Base-by-base conservation (phyloP, 2,329 filamentous ascomycete genomes). In the Apiospora marii region DNA sequence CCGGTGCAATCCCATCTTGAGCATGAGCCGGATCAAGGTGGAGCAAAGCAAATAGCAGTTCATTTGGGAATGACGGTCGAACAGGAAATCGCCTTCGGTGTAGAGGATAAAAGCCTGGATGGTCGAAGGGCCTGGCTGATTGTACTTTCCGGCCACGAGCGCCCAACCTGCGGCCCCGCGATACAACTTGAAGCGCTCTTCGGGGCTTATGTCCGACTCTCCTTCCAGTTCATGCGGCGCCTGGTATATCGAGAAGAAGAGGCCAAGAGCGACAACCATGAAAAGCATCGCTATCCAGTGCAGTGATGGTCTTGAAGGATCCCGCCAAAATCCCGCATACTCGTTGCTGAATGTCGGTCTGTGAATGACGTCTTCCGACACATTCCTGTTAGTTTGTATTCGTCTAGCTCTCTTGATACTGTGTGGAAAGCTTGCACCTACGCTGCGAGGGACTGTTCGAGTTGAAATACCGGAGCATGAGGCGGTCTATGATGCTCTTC, bases 1-100 rank as follows among this genome's bases (percentile, higher is more conserved):
- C 27, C 89, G 86, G 75, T 90, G 89, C 22, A 90, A 81, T 13
- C 89, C 89, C 86, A 90, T 88, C 75, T 88, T 88, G 69, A 91
- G 80, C 82, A 89, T 88, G 12, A 90, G 79, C 7, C 88, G 86
- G 53, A 90, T 82, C 41, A 84, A 81, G 14, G 87, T 84, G 4
- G 85, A 85, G 0, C 84, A 84, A 13, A 90, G 79, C 43, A 90
- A 78, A 77, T 89, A 91, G 77, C 86, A 87, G 75, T 86, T 86
- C 78, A 87, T 86, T 78, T 89, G 87, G 46, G 84, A 85, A 14
- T 84, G 82, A 30, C 85, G 84, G 78, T 85, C 87, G 67, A 86
- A 80, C 22, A 90, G 74, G 75, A 90, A 90, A 74, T 89, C 85
- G 0, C 84, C 83, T 78, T 90, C 88, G 24, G 86, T 80, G 72